Conservation (phyloP, 805 yeast species). For the Scheffersomyces lignosus region DNA sequence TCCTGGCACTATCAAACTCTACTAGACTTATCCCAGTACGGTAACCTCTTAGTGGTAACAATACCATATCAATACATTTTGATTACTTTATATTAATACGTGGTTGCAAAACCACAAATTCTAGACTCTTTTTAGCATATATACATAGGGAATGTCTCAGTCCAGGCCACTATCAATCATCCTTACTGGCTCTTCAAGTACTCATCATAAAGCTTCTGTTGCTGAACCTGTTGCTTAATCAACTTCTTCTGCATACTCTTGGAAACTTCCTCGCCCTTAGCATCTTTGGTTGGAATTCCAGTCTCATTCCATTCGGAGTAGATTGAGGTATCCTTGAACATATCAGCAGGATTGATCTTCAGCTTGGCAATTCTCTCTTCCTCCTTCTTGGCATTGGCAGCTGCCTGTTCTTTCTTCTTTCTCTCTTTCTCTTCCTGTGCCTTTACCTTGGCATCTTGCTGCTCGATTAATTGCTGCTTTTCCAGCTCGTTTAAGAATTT, state of each 20-base stretch:
- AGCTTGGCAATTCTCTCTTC: conserved; percentile 65
- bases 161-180: no score
- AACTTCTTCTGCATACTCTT: conserved; percentile 87
- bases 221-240: conserved; percentile 72
- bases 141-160: no score
- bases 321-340: conserved; percentile 60
- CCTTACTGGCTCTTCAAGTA: conserved; percentile 33
- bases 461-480: conserved; percentile 58
- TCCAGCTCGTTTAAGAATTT: conserved; percentile 77
- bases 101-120: no score
- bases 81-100: no score
- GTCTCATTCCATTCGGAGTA: conserved; percentile 80
- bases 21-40: no score
- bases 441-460: conserved; percentile 59
- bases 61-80: no score
- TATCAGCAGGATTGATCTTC: conserved; percentile 63
- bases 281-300: conserved; percentile 79
- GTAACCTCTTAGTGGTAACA: no score
- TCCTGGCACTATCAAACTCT: no score
- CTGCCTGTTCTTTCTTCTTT: conserved; percentile 51
- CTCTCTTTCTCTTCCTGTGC: conserved; percentile 60
- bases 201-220: conserved; percentile 78
- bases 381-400: conserved; percentile 60
- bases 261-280: conserved; percentile 77
- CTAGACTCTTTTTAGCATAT: no score